phyloP scores from a whole-genome alignment of 2,329 filamentous ascomycete species.

The Sclerotiophoma versabilis region DNA sequence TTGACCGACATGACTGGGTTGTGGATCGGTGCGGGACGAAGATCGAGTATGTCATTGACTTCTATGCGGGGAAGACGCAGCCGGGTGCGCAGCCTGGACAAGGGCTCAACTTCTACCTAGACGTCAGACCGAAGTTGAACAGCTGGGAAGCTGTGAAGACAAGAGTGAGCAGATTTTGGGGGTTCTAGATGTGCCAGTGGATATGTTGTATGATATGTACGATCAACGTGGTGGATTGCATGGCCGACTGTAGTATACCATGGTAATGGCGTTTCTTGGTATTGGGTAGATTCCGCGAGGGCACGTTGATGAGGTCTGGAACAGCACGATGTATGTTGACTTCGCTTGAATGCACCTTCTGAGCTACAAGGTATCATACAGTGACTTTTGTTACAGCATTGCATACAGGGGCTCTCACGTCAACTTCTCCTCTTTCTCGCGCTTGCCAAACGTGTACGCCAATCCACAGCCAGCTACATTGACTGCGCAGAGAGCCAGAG shows the following conservation, averaged over 20 bases:
- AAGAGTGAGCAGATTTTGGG: constrained; percentile 58
- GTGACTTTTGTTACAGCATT: neutral
- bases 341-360: too few relatives aligned
- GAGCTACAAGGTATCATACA: constrained; percentile 10
- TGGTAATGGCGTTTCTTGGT: constrained; percentile 6
- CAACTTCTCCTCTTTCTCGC: constrained; percentile 45
- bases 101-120: constrained; percentile 68
- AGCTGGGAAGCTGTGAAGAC: constrained; percentile 67
- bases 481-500: constrained; percentile 58
- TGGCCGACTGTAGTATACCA: neutral
- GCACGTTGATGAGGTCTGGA: neutral
- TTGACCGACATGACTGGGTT: constrained; percentile 97
- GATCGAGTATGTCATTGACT: constrained; percentile 97
- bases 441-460: constrained; percentile 60
- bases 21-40: constrained; percentile 86
- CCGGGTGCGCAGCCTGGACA: constrained; percentile 48
- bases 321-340: neutral
- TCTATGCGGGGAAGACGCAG: constrained; percentile 77
- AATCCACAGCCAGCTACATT: constrained; percentile 61
- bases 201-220: constrained; percentile 13
- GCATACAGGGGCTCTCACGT: neutral
- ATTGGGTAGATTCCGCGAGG: neutral
- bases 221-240: neutral
- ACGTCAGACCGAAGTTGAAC: constrained; percentile 71
- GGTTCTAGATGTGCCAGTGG: constrained; percentile 44